Evolutionary conservation across 2,329 filamentous ascomycete genomes (phyloP).

Genomic region (Aspergillus ustus): DNA sequence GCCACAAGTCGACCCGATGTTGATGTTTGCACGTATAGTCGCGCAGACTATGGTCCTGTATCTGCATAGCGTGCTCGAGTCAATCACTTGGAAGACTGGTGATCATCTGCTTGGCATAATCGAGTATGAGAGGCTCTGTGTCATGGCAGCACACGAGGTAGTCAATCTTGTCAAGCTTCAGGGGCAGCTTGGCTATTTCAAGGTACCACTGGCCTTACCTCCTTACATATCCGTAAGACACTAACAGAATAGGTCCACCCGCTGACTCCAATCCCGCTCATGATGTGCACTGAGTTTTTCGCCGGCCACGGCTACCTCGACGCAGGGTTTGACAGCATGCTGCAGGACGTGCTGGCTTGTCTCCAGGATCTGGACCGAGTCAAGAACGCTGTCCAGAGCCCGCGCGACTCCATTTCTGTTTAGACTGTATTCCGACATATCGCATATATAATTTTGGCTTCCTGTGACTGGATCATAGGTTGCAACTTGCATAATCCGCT

Average conservation of each 20-base stretch:
- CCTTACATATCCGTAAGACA: not conserved
- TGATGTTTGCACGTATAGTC: constrained; percentile 25
- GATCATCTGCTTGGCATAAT: constrained; percentile 26
- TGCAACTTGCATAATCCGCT: not conserved
- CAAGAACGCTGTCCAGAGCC: constrained; percentile 23
- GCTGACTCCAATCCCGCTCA: constrained; percentile 25
- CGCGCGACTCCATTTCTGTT: constrained; percentile 3
- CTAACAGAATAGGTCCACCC: constrained; percentile 24
- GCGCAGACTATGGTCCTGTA: constrained; percentile 26
- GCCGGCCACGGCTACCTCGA: constrained; percentile 26
- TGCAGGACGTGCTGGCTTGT: constrained; percentile 23
- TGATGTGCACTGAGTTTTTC: constrained; percentile 28
- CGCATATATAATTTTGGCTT: not conserved
- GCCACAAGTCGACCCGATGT: constrained; percentile 24
- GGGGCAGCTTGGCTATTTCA: constrained; percentile 26
- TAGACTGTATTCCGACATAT: not conserved
- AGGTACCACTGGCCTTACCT: constrained; percentile 11
- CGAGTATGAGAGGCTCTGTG: constrained; percentile 25
- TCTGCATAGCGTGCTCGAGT: constrained; percentile 26
- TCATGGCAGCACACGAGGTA: constrained; percentile 26
- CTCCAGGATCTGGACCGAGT: constrained; percentile 25
- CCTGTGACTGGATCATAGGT: constrained; percentile 1
- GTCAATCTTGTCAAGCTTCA: constrained; percentile 25
- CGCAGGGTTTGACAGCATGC: constrained; percentile 23
- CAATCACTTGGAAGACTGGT: constrained; percentile 25